Evolutionary conservation across 2,329 filamentous ascomycete species (phyloP), one percentile per base, ranked within the genome.

Genomic region (Beauveria asiatica): DNA sequence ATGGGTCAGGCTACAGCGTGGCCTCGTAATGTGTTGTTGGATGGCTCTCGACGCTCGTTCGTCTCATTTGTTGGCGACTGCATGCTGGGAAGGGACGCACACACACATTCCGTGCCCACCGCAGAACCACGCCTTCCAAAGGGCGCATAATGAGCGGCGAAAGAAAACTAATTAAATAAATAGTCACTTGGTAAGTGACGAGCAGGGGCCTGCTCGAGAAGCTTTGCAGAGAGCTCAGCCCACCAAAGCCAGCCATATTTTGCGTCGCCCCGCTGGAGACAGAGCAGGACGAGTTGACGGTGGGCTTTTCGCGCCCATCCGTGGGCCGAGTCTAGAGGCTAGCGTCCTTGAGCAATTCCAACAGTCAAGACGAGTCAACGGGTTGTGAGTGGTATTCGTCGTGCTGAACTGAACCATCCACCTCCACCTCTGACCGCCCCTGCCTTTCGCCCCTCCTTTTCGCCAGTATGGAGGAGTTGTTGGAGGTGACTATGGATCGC

Each of bases 21-120:
- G 56, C 46, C n/a, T 58, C 46, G 44, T 58, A 19, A 54, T 37
- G 33, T n/a, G 27, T 57, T 48, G 55, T 57, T 48, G 55, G 33
- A 48, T 49, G 51, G 33, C 19, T 41, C 19, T 57, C n/a, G n/a
- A n/a, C n/a, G n/a, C n/a, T n/a, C 54, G 44, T 55, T 46, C n/a
- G 41, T 17, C 44, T 16, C 19, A 30, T 57, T 27, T 57, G 44
- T 17, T 50, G 45, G 45, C 19, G 25, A 33, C 51, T 7, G 21
- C 27, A 48, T 39, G 42, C 23, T 52, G 30, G 44, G 5, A 10
- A 16, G n/a, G 4, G 10, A 19, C 30, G 39, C 42, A 27, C 30
- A 33, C 30, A 48, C 8, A 50, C 23, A 19, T 50, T n/a, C 44
- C 37, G 5, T 37, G 45, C 45, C 16, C 21, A 51, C 44, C n/a